phyloP scores from a whole-genome alignment of 1,139 yeast genomes.

The Keqinozyma sinolaborantium region DNA sequence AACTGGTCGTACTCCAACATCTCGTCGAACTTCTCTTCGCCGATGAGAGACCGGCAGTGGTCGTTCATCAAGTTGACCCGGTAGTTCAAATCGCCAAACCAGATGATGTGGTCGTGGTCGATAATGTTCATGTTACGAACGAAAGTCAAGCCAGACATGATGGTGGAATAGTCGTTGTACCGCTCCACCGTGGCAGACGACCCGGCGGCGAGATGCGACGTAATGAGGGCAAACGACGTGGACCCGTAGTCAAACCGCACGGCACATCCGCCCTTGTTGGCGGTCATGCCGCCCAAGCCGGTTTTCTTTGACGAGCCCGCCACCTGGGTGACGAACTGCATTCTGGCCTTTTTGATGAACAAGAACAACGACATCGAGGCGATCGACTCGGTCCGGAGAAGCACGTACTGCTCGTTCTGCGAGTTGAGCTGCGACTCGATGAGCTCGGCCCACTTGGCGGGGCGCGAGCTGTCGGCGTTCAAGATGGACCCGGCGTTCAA shows the following conservation, averaged over 20 bases:
- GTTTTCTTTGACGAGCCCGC: slow-evolving; percentile 83
- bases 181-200: slow-evolving; percentile 79
- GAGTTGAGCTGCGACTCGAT: slow-evolving; percentile 55
- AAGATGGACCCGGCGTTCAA: slow-evolving; percentile 80
- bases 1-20: slow-evolving; percentile 79
- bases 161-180: slow-evolving; percentile 81
- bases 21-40: slow-evolving; percentile 40
- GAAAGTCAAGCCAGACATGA: slow-evolving; percentile 73
- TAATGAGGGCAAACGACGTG: slow-evolving; percentile 78
- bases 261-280: slow-evolving; percentile 90
- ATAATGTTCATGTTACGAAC: slow-evolving; percentile 64
- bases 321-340: slow-evolving; percentile 64
- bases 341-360: slow-evolving; percentile 41
- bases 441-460: slow-evolving; percentile 60
- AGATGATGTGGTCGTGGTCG: slow-evolving; percentile 82
- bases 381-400: slow-evolving; percentile 42
- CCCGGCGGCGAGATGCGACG: slow-evolving; percentile 96
- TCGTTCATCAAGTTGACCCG: slow-evolving; percentile 76
- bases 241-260: slow-evolving; percentile 75
- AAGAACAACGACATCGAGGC: slow-evolving; percentile 42
- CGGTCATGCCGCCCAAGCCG: slow-evolving; percentile 88
- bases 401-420: slow-evolving; percentile 30
- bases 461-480: slow-evolving; percentile 63
- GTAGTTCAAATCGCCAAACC: slow-evolving; percentile 97
- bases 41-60: slow-evolving; percentile 60